Percentiles rank a stretch among this genome's conserved stretches.
phyloP scores from a whole-genome alignment of 441 rosid genomes.

The Cnidoscolus chayamansa region DNA sequence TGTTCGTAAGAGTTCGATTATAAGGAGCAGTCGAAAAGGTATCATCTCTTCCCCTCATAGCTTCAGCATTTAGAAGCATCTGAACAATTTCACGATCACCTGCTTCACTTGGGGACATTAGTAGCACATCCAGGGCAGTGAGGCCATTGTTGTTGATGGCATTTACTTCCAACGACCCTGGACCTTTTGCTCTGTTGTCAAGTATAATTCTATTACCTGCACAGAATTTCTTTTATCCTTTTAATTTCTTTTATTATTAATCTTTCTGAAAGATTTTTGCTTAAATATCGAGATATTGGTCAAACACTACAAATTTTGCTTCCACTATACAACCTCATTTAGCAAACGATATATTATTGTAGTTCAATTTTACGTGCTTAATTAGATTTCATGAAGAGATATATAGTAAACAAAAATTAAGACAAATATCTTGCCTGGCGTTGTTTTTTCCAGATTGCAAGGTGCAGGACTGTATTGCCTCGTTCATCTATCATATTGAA shows the following conservation, averaged over 20 bases:
- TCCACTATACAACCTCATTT: too few relatives aligned
- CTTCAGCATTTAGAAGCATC: slow-evolving; percentile 20
- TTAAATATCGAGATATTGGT: too few relatives aligned
- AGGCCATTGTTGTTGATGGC: slow-evolving; percentile 1
- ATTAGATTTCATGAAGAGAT: too few relatives aligned
- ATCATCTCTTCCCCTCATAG: background rate
- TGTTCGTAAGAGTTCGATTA: background rate
- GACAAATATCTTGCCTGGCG: slow-evolving; percentile 24
- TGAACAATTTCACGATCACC: slow-evolving; percentile 6
- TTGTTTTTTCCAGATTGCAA: slow-evolving; percentile 43
- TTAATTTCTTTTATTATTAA: background rate
- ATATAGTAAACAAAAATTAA: too few relatives aligned
- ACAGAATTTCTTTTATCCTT: background rate
- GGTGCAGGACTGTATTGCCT: slow-evolving; percentile 45
- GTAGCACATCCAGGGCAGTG: slow-evolving; percentile 16
- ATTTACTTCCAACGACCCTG: slow-evolving; percentile 13
- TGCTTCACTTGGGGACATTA: slow-evolving; percentile 16
- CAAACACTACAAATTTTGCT: too few relatives aligned
- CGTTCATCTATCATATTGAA: slow-evolving; percentile 40
- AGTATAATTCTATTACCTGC: slow-evolving; percentile 17
- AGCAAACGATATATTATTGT: background rate
- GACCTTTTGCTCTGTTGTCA: background rate
- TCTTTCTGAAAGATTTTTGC: too few relatives aligned
- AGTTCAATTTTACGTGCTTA: background rate
- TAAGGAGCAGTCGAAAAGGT: background rate